These are phyloP conservation scores for Lodderomyces theae DNA, from an alignment of 1,139 yeast species.

Conservation along the genomic window DNA sequence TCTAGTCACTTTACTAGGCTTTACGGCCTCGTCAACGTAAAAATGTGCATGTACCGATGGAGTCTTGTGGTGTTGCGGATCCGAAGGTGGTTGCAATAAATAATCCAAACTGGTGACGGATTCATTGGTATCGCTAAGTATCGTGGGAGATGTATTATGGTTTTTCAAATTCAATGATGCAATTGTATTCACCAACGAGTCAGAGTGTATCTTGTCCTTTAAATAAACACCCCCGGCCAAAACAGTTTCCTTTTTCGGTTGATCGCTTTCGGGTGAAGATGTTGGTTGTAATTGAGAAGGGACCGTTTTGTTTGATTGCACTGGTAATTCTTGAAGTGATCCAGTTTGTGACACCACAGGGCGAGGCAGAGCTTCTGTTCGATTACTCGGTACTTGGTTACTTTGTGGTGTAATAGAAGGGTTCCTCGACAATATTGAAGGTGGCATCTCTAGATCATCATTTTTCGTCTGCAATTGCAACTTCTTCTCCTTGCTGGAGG, in stretches of 20 bases:
- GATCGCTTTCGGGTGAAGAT: constrained; percentile 4
- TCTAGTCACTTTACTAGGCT: constrained; percentile 41
- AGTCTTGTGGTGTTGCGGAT: constrained; percentile 46
- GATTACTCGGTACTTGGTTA: background rate
- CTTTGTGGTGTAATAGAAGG: constrained; percentile 55
- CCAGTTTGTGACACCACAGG: constrained; percentile 3
- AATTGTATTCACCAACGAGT: constrained; percentile 3
- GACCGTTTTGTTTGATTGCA: constrained; percentile 2
- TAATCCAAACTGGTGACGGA: constrained; percentile 24
- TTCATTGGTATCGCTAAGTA: background rate
- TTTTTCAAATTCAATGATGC: constrained; percentile 2
- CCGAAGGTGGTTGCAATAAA: constrained; percentile 31
- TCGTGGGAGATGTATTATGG: background rate
- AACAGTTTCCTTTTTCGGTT: constrained; percentile 32
- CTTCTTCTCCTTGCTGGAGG: constrained; percentile 10
- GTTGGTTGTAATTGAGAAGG: constrained; percentile 9
- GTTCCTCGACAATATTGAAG: constrained; percentile 53
- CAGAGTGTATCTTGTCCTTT: constrained; percentile 20
- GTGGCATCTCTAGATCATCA: constrained; percentile 30
- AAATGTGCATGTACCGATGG: constrained; percentile 81
- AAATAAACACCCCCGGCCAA: constrained; percentile 53
- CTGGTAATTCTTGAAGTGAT: constrained; percentile 6
- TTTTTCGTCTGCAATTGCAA: constrained; percentile 11
- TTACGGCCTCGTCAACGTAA: constrained; percentile 66
- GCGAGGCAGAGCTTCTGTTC: constrained; percentile 2